Conservation (phyloP, 768 basidiomycete genomes). For the Tephrocybe rancida region DNA sequence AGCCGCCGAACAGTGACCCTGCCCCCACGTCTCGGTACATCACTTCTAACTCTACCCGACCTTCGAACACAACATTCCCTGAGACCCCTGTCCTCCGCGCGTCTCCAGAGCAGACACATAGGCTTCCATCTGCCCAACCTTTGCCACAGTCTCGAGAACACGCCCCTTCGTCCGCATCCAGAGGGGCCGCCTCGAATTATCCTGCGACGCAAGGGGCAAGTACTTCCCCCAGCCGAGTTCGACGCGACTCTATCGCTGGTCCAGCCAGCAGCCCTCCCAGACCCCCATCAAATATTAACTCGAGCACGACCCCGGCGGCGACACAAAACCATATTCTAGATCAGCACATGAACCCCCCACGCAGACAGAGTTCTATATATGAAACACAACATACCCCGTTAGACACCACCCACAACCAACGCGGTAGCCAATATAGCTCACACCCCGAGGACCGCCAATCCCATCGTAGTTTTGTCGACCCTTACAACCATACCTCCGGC, state of each 20-base stretch:
- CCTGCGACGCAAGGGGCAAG: background rate
- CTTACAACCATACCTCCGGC: background rate
- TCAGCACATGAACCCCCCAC: background rate
- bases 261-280: background rate
- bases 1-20: background rate
- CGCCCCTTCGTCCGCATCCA: background rate
- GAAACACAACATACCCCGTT: background rate
- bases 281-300: background rate
- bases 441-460: background rate
- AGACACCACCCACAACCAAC: background rate
- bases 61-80: background rate
- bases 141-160: background rate
- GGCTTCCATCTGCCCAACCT: background rate
- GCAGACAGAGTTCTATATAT: background rate
- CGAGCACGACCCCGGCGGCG: background rate
- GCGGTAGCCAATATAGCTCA: background rate
- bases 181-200: background rate
- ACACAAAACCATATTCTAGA: slow-evolving; percentile 1
- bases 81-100: background rate
- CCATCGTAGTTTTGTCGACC: background rate
- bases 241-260: slow-evolving; percentile 7
- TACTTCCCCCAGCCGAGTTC: background rate
- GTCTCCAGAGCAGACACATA: slow-evolving; percentile 6
- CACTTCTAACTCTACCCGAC: background rate
- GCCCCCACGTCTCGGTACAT: background rate